phyloP scores from a whole-genome alignment of 2,329 filamentous ascomycete genomes.

The Ascochyta fabae region DNA sequence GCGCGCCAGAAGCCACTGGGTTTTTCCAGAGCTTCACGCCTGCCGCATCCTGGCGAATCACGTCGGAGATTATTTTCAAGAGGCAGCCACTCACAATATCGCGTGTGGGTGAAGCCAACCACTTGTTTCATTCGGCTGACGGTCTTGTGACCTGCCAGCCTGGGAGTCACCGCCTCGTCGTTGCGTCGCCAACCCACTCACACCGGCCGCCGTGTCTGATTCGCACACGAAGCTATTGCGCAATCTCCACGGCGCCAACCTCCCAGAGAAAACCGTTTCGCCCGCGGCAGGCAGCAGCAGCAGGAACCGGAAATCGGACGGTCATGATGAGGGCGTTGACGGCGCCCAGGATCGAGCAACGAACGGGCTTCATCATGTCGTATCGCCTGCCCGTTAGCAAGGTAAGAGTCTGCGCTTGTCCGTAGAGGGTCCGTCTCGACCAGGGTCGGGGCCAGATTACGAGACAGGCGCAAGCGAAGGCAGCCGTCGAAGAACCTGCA shows the following conservation, averaged over 20 bases:
- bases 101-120: constrained; percentile 19
- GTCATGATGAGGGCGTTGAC: constrained; percentile 23
- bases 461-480: constrained; percentile 34
- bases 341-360: constrained; percentile 32
- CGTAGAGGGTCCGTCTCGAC: constrained; percentile 26
- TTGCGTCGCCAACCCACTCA: constrained; percentile 18
- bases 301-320: not conserved
- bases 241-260: constrained; percentile 8
- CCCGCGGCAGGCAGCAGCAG: constrained; percentile 9
- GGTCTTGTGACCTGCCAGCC: constrained; percentile 34
- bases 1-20: constrained; percentile 35
- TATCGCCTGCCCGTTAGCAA: constrained; percentile 39
- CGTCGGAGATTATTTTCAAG: constrained; percentile 38
- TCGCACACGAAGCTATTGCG: not conserved
- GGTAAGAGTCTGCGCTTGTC: constrained; percentile 26
- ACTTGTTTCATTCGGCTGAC: constrained; percentile 20
- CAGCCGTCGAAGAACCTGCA: constrained; percentile 38
- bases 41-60: constrained; percentile 46
- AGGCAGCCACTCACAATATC: constrained; percentile 39
- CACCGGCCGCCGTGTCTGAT: constrained; percentile 18
- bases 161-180: constrained; percentile 26
- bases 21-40: constrained; percentile 39
- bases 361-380: constrained; percentile 34
- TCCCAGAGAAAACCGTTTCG: not conserved
- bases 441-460: constrained; percentile 29